Conservation (phyloP, 2,329 filamentous ascomycete species). For the Pseudogymnoascus sp. region DNA sequence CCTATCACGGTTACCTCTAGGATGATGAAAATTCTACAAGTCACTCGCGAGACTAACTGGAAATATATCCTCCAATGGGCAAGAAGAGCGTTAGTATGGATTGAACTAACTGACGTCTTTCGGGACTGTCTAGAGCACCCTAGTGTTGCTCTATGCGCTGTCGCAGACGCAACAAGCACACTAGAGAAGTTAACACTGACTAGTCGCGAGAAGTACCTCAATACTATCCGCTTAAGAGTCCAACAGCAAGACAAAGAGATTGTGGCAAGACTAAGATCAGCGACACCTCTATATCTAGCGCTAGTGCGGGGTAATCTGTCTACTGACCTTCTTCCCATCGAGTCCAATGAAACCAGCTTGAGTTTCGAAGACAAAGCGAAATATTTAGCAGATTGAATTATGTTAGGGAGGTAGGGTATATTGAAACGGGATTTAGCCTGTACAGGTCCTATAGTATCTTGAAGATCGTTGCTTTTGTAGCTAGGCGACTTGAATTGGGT, state of each 20-base stretch:
- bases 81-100: constrained; percentile 12
- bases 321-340: constrained; percentile 13
- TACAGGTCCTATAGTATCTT: too few species aligned
- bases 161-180: constrained; percentile 11
- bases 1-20: constrained; percentile 8
- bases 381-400: too few species aligned
- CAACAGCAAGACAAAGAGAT: constrained; percentile 12
- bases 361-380: too few species aligned
- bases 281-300: constrained; percentile 10
- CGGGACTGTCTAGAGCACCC: constrained; percentile 9
- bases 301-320: constrained; percentile 12
- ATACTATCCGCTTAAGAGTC: constrained; percentile 12
- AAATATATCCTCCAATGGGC: constrained; percentile 11
- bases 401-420: too few species aligned
- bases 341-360: constrained; percentile 11
- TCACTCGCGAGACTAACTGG: constrained; percentile 9
- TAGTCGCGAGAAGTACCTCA: constrained; percentile 12
- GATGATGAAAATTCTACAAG: constrained; percentile 12
- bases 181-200: constrained; percentile 13
- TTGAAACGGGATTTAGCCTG: too few species aligned
- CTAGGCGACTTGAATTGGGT: too few species aligned
- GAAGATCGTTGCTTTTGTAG: too few species aligned
- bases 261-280: constrained; percentile 15
- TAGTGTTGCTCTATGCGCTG: constrained; percentile 12
- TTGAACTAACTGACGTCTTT: constrained; percentile 12